These are phyloP conservation scores for Cutaneotrichosporon cyanovorans DNA, from an alignment of 1,284 basidiomycete species.

Conservation along the genomic window DNA sequence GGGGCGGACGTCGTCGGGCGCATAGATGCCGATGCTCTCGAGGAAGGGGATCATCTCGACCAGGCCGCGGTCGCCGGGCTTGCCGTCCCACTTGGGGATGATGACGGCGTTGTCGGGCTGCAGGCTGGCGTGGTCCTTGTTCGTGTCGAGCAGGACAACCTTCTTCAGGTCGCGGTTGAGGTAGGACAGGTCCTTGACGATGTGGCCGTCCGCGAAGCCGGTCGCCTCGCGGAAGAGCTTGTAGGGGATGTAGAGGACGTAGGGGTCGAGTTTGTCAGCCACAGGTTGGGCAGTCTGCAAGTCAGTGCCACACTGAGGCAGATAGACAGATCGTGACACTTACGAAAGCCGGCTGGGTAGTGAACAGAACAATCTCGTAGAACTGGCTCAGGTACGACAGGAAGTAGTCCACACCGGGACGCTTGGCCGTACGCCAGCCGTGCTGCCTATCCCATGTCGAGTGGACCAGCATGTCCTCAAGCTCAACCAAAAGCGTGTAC, in stretches of 20 bases:
- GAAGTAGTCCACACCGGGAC: constrained; percentile 91
- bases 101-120: constrained; percentile 89
- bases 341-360: constrained; percentile 81
- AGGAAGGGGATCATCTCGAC: constrained; percentile 92
- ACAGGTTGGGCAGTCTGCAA: constrained; percentile 76
- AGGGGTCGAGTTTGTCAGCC: constrained; percentile 89
- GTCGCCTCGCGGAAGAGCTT: constrained; percentile 86
- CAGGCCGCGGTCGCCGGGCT: constrained; percentile 67
- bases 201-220: constrained; percentile 64
- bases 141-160: constrained; percentile 81
- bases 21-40: constrained; percentile 89
- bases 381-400: constrained; percentile 93
- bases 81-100: constrained; percentile 80
- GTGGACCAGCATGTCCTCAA: constrained; percentile 86
- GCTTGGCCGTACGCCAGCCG: constrained; percentile 85
- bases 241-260: constrained; percentile 81
- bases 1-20: constrained; percentile 73
- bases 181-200: constrained; percentile 85
- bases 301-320: too few relatives aligned
- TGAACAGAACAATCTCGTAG: constrained; percentile 96
- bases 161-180: constrained; percentile 89
- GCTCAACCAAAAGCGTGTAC: constrained; percentile 82
- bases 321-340: constrained; percentile 28
- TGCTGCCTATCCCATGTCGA: constrained; percentile 86
- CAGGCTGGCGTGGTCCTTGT: constrained; percentile 64